A percentile compares a stretch with the other conserved stretches of the same genome.
These are phyloP conservation scores for Citrus trifoliata DNA, from an alignment of 345 rosid species.

Conservation along the genomic window DNA sequence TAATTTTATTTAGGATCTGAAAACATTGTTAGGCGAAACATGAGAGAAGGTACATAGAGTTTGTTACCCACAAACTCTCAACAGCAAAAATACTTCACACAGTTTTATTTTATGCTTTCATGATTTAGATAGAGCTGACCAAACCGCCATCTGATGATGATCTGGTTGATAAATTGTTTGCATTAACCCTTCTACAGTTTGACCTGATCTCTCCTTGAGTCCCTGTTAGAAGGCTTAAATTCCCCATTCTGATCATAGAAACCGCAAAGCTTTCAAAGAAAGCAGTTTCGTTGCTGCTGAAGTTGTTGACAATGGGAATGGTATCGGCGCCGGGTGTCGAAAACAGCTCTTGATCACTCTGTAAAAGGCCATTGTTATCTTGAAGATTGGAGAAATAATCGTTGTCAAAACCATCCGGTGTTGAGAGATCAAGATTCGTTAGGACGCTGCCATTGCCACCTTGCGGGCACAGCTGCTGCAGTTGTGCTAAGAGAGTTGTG, in stretches of 20 bases:
- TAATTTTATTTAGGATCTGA: neutral
- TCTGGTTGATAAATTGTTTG: neutral
- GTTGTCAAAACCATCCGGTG: conserved; percentile 50
- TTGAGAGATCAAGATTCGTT: conserved; percentile 41
- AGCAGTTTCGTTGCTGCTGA: conserved; percentile 35
- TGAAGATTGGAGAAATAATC: conserved; percentile 52
- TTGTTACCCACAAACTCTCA: neutral
- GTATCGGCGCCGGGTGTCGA: conserved; percentile 49
- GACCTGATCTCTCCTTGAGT: conserved; percentile 52
- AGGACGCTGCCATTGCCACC: conserved; percentile 34
- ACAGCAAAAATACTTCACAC: neutral
- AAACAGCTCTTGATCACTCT: conserved; percentile 55
- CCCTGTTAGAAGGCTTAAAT: conserved; percentile 48
- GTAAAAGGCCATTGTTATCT: conserved; percentile 41
- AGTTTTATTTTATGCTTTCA: neutral
- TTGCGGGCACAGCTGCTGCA: conserved; percentile 48
- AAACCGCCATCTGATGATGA: neutral
- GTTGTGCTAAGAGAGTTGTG: conserved; percentile 35
- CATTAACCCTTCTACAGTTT: conserved; percentile 51
- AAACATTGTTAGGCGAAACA: neutral
- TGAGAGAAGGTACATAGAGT: neutral
- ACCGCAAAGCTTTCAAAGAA: conserved; percentile 52
- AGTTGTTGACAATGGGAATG: conserved; percentile 35
- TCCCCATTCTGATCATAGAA: conserved; percentile 73
- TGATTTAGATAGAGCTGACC: conserved; percentile 11